Conservation (phyloP, 2,329 filamentous ascomycete species). For the Phialophora expanda region DNA sequence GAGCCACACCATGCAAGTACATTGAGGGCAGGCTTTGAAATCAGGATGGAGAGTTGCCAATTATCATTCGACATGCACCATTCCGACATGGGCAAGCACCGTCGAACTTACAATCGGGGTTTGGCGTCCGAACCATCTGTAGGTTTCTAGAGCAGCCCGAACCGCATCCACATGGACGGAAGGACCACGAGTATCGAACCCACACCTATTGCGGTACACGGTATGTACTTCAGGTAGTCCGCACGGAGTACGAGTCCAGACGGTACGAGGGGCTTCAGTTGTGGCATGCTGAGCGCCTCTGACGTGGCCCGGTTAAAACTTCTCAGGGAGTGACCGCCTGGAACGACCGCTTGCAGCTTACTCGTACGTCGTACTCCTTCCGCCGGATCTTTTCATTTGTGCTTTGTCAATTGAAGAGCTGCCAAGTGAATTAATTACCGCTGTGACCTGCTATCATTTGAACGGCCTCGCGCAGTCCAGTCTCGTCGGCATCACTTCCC, state of each 20-base stretch:
- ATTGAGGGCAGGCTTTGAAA: not conserved
- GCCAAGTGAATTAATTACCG: not conserved
- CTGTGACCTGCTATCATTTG: not conserved
- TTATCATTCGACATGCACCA: not conserved
- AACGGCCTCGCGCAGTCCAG: not conserved
- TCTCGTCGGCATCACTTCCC: not conserved
- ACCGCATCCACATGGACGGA: not conserved
- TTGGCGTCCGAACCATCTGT: not conserved
- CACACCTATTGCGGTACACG: not conserved
- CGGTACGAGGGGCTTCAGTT: not conserved
- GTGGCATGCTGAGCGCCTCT: not conserved
- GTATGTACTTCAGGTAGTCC: not conserved
- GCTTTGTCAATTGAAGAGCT: constrained; percentile 5
- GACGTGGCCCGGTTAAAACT: not conserved
- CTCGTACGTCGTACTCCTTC: not conserved
- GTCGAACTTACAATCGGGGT: not conserved
- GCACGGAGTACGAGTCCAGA: not conserved
- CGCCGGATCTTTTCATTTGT: constrained; percentile 7
- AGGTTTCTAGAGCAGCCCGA: not conserved
- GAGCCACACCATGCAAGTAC: not conserved
- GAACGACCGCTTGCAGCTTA: not conserved
- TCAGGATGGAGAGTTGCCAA: not conserved
- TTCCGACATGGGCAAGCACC: not conserved
- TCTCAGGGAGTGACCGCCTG: not conserved
- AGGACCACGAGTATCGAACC: not conserved